phyloP scores from a whole-genome alignment of 75 land plant species.

The Larix kaempferi region DNA sequence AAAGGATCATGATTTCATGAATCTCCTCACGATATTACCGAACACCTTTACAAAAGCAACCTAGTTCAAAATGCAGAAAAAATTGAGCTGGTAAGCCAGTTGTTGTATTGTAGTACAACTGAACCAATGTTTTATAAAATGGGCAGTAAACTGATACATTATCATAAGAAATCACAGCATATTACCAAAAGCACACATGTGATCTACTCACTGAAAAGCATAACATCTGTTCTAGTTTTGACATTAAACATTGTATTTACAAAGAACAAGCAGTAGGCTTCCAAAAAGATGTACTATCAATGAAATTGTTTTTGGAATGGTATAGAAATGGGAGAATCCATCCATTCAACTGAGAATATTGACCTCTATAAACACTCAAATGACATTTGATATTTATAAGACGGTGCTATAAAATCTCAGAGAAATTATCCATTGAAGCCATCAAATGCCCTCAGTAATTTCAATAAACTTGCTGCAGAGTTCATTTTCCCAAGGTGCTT shows the following conservation, averaged over 20 bases:
- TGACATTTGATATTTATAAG: background rate
- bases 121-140: background rate
- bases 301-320: background rate
- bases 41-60: no score
- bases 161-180: background rate
- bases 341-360: background rate
- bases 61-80: background rate
- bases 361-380: background rate
- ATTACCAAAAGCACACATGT: background rate
- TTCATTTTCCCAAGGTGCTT: background rate
- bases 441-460: background rate
- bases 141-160: background rate
- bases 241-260: background rate
- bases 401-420: background rate
- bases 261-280: background rate
- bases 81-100: background rate
- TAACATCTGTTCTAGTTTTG: background rate
- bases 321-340: background rate
- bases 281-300: conserved; percentile 6
- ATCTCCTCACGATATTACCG: no score
- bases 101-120: no score
- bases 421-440: no score
- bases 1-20: no score
- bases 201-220: background rate
- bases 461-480: background rate